phyloP scores from a whole-genome alignment of 805 yeast species.

The Wickerhamiella nectarea region DNA sequence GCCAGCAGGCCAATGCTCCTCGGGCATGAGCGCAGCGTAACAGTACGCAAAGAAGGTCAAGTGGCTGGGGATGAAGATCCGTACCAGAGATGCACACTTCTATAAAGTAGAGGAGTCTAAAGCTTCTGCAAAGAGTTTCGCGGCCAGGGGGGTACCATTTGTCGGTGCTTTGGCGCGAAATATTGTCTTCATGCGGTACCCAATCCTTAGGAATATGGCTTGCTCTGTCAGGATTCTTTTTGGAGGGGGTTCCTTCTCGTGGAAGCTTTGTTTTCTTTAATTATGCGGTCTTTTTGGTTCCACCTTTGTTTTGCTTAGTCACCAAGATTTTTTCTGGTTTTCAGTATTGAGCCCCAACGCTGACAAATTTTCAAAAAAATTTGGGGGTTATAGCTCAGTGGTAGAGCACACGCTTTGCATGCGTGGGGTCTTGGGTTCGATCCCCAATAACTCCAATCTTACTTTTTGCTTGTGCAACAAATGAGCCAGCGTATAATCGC shows the following conservation, averaged over 20 bases:
- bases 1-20: conserved; percentile 84
- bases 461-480: conserved; percentile 1
- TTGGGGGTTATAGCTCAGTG: conserved; percentile 17
- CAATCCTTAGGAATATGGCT: too few species aligned
- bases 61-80: conserved; percentile 93
- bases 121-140: conserved; percentile 72
- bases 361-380: neutral
- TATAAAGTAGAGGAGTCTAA: conserved; percentile 91
- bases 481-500: conserved; percentile 12
- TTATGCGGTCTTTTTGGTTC: too few species aligned
- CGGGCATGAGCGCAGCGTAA: conserved; percentile 87
- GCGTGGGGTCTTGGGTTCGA: conserved; percentile 18
- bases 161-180: too few species aligned
- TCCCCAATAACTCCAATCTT: conserved; percentile 15
- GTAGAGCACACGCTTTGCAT: conserved; percentile 19
- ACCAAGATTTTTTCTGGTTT: too few species aligned
- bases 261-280: too few species aligned
- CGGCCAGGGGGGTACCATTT: too few species aligned
- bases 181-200: too few species aligned
- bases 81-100: conserved; percentile 89
- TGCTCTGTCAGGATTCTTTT: too few species aligned
- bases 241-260: too few species aligned
- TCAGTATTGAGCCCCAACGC: too few species aligned
- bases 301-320: too few species aligned
- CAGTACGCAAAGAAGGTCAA: conserved; percentile 88